Evolutionary conservation across 257 asterid genomes (phyloP).

Genomic region (Solanum dulcamara): DNA sequence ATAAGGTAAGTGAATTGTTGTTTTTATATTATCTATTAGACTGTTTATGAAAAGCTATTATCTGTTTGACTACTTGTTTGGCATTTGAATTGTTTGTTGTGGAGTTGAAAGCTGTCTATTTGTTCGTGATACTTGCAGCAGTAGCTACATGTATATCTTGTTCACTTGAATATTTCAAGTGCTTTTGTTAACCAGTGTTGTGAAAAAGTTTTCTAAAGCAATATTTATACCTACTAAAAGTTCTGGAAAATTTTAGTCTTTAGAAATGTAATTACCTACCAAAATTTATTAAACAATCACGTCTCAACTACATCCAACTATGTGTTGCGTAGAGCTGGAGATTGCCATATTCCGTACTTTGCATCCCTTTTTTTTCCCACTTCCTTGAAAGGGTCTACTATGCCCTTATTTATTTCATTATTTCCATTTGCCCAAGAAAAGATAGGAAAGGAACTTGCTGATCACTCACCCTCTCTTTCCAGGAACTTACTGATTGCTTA

Average conservation of each 20-base stretch:
- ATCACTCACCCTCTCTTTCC: neutral
- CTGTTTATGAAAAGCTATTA: neutral
- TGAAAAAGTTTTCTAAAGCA: neutral
- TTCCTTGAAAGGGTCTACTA: neutral
- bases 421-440: neutral
- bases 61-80: neutral
- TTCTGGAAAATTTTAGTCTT: neutral
- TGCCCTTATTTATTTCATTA: neutral
- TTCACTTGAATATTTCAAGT: neutral
- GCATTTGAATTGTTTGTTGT: neutral
- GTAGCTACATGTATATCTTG: neutral
- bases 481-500: too few relatives aligned
- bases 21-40: neutral
- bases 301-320: neutral
- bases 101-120: neutral
- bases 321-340: neutral
- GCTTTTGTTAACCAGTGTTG: neutral
- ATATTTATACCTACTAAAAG: neutral
- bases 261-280: neutral
- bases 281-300: neutral
- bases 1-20: slow-evolving; percentile 37
- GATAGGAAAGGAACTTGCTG: neutral
- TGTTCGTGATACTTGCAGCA: neutral
- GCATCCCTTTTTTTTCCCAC: neutral
- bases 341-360: neutral